These are phyloP conservation scores for Cymodocea nodosa DNA, from an alignment of 116 monocot species.

Conservation along the genomic window DNA sequence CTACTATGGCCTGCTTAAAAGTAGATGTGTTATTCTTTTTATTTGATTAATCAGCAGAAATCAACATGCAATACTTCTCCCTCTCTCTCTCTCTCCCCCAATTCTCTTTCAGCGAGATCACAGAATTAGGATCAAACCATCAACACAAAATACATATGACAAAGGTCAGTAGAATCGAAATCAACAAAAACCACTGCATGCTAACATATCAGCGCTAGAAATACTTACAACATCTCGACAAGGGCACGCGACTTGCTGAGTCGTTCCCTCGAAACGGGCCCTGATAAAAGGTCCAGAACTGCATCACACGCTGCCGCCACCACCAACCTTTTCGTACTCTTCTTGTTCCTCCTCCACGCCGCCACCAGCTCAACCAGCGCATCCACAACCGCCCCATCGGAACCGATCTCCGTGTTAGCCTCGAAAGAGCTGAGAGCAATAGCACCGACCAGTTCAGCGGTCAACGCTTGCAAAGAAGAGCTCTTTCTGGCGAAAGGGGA, in stretches of 20 bases:
- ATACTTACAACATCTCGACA: constrained; percentile 53
- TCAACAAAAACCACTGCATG: neutral
- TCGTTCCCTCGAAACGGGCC: constrained; percentile 30
- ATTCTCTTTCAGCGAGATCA: too few species aligned
- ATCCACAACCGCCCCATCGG: constrained; percentile 20
- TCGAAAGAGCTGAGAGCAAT: constrained; percentile 39
- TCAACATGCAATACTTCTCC: too few species aligned
- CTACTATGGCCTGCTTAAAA: too few species aligned
- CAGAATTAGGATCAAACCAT: neutral
- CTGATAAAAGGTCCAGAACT: constrained; percentile 49
- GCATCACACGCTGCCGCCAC: constrained; percentile 37
- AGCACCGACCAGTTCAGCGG: constrained; percentile 36
- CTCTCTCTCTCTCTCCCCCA: too few species aligned
- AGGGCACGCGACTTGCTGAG: constrained; percentile 26
- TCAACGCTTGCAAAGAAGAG: constrained; percentile 20
- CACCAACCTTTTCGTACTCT: constrained; percentile 5
- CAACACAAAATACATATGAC: neutral
- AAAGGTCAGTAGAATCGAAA: neutral
- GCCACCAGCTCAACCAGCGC: constrained; percentile 27
- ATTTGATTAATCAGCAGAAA: too few species aligned
- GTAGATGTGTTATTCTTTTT: too few species aligned
- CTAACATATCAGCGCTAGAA: neutral
- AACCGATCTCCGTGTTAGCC: constrained; percentile 24
- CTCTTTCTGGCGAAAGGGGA: constrained; percentile 9
- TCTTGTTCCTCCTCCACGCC: constrained; percentile 10